phyloP scores from a whole-genome alignment of 148 eudicot genomes.

The Euryodendron excelsum region DNA sequence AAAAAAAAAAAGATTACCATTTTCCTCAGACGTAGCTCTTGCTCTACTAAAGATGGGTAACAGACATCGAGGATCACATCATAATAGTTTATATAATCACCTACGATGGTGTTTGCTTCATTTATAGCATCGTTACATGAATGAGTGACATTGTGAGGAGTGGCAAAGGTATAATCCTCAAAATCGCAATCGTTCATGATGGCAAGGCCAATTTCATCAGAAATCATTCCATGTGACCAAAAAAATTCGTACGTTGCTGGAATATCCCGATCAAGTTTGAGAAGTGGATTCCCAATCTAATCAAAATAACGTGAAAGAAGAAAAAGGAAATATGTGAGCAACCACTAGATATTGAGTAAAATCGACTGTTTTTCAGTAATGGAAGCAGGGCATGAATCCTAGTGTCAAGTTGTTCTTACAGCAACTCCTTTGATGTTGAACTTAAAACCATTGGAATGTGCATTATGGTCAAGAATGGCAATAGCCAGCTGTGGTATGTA shows the following conservation, averaged over 20 bases:
- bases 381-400: not conserved
- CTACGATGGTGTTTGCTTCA: slow-evolving; percentile 64
- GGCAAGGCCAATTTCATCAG: slow-evolving; percentile 79
- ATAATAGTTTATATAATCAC: slow-evolving; percentile 66
- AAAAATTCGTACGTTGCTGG: slow-evolving; percentile 78
- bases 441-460: slow-evolving; percentile 49
- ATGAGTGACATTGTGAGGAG: slow-evolving; percentile 64
- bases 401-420: slow-evolving; percentile 45
- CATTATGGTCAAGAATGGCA: slow-evolving; percentile 71
- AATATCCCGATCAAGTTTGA: slow-evolving; percentile 78
- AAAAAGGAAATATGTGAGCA: not conserved
- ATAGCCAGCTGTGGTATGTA: slow-evolving; percentile 88
- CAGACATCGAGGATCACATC: slow-evolving; percentile 94
- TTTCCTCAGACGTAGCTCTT: slow-evolving; percentile 70
- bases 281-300: slow-evolving; percentile 95
- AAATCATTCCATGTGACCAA: slow-evolving; percentile 99
- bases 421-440: slow-evolving; percentile 82
- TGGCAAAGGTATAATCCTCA: slow-evolving; percentile 63
- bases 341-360: not conserved
- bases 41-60: slow-evolving; percentile 84
- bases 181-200: slow-evolving; percentile 81
- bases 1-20: slow-evolving; percentile 46
- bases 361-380: not conserved
- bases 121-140: slow-evolving; percentile 63
- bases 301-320: not conserved